These are phyloP conservation scores for Tagetes patula DNA, from an alignment of 129 eudicot species.

Conservation along the genomic window DNA sequence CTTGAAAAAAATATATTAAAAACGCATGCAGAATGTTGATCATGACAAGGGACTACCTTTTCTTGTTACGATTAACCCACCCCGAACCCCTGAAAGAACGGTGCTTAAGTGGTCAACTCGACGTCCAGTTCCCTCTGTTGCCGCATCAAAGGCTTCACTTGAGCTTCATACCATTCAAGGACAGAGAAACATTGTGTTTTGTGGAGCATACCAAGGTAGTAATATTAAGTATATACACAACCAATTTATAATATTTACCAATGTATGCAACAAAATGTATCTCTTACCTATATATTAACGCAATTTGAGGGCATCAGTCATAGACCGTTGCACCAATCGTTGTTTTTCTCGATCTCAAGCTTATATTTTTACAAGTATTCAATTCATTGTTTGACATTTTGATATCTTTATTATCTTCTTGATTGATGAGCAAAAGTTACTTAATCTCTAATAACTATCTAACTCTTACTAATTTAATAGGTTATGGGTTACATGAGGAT, in stretches of 20 bases:
- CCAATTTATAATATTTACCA: neutral
- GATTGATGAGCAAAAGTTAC: neutral
- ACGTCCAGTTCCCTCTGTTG: conserved; percentile 69
- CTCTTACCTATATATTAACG: too few relatives aligned
- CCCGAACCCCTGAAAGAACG: conserved; percentile 44
- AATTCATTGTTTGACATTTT: too few relatives aligned
- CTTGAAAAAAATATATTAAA: too few relatives aligned
- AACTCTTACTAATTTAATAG: conserved; percentile 29
- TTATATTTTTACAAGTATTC: too few relatives aligned
- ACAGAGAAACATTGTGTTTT: conserved; percentile 81
- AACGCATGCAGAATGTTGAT: conserved; percentile 67
- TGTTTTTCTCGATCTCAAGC: too few relatives aligned
- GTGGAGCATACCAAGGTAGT: conserved; percentile 87
- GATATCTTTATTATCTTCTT: neutral
- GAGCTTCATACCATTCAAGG: conserved; percentile 72
- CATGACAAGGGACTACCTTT: conserved; percentile 38
- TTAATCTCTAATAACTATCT: neutral
- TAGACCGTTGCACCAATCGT: too few relatives aligned
- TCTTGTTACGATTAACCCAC: conserved; percentile 75
- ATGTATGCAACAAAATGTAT: too few relatives aligned
- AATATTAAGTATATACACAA: neutral
- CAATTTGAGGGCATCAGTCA: too few relatives aligned
- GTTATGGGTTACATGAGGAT: conserved; percentile 87
- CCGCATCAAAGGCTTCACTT: conserved; percentile 77
- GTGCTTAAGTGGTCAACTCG: conserved; percentile 73